Conservation (phyloP, 2,329 filamentous ascomycete species). For the Curvularia eragrostidis region DNA sequence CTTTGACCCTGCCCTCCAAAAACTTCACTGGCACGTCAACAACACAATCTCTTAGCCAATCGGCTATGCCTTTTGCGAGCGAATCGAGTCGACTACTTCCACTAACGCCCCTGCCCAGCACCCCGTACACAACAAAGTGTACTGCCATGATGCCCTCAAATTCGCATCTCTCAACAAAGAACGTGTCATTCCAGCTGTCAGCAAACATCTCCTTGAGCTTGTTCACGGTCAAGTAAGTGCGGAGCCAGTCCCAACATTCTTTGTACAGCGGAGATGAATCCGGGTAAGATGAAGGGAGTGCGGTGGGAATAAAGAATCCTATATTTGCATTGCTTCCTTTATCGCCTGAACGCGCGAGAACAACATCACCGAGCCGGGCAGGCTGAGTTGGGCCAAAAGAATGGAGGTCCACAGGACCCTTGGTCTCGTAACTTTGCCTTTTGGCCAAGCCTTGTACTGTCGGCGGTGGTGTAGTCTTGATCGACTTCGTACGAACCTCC, state of each 20-base stretch:
- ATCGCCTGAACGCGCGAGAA: slow-evolving; percentile 39
- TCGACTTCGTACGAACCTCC: neutral
- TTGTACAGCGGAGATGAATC: slow-evolving; percentile 21
- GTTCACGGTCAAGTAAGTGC: slow-evolving; percentile 34
- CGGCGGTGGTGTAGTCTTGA: neutral
- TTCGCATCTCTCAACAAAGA: slow-evolving; percentile 41
- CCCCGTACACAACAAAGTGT: slow-evolving; percentile 50
- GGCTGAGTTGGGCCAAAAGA: neutral
- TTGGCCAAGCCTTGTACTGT: neutral
- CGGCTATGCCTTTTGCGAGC: slow-evolving; percentile 61
- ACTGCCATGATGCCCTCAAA: slow-evolving; percentile 41
- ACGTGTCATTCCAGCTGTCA: slow-evolving; percentile 34
- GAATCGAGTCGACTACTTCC: slow-evolving; percentile 56
- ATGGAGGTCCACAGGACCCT: neutral
- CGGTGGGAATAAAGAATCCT: slow-evolving; percentile 41
- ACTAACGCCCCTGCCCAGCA: slow-evolving; percentile 53
- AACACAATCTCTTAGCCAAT: slow-evolving; percentile 57
- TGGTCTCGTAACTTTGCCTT: neutral
- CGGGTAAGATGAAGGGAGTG: neutral
- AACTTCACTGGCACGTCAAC: slow-evolving; percentile 51
- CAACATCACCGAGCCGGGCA: neutral
- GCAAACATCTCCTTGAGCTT: slow-evolving; percentile 39
- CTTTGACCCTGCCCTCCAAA: slow-evolving; percentile 27
- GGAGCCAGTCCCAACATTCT: slow-evolving; percentile 43
- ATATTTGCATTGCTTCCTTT: slow-evolving; percentile 48